Percentiles rank a stretch among this genome's conserved stretches.
phyloP scores from a whole-genome alignment of 2,329 filamentous ascomycete genomes.

The Ilyonectria sp. region DNA sequence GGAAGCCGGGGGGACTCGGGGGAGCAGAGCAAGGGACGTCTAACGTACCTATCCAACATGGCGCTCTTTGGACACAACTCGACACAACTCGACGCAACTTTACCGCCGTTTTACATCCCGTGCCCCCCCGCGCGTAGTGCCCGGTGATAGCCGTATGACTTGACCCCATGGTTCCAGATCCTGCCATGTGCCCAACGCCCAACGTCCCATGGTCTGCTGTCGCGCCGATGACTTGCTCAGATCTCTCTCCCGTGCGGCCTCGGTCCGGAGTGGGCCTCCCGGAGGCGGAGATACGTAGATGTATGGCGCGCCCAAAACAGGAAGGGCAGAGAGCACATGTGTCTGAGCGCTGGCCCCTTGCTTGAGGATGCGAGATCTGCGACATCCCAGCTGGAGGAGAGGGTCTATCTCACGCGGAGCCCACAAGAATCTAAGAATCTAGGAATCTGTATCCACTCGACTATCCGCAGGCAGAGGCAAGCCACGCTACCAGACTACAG shows the following conservation, averaged over 20 bases:
- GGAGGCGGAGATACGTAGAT: constrained; percentile 7
- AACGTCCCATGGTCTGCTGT: constrained; percentile 6
- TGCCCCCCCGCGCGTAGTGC: background rate
- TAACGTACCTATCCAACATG: background rate
- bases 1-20: background rate
- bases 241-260: background rate
- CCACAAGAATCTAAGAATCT: constrained; percentile 12
- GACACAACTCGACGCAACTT: too few species aligned
- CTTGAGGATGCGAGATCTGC: constrained; percentile 39
- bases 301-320: constrained; percentile 17
- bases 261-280: constrained; percentile 12
- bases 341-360: constrained; percentile 25
- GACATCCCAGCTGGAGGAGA: constrained; percentile 20
- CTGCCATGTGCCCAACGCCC: background rate
- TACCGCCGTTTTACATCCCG: constrained; percentile 1
- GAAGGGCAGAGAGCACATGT: constrained; percentile 10
- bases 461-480: constrained; percentile 29
- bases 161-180: background rate
- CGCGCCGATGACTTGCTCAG: background rate
- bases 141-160: constrained; percentile 14
- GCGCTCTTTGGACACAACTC: too few species aligned
- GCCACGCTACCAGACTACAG: constrained; percentile 40
- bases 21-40: background rate
- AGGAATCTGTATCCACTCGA: constrained; percentile 14
- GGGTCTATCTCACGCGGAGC: constrained; percentile 19